These are phyloP conservation scores for Alternaria gaisen DNA, from an alignment of 2,329 filamentous ascomycete genomes.

Conservation along the genomic window DNA sequence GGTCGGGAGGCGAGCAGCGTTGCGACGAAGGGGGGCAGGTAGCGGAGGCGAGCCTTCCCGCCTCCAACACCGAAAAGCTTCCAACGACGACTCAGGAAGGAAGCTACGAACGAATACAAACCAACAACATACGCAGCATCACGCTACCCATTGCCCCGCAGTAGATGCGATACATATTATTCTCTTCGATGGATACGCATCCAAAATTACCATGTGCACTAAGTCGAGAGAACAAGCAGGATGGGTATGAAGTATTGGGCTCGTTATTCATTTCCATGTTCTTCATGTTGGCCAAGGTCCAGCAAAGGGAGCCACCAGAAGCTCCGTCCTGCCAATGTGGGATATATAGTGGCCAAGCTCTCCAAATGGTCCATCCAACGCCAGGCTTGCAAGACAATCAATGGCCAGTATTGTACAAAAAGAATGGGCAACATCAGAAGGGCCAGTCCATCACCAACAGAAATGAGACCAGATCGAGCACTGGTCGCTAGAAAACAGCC, in stretches of 20 bases:
- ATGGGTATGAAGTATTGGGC: not conserved
- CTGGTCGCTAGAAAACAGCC: not conserved
- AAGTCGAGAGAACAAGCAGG: not conserved
- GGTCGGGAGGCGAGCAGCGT: not conserved
- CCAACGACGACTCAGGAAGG: not conserved
- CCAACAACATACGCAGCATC: not conserved
- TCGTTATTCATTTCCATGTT: constrained; percentile 33
- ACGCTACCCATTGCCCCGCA: not conserved
- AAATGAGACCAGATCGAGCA: not conserved
- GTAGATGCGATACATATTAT: not conserved
- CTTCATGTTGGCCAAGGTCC: constrained; percentile 20
- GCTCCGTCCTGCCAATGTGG: constrained; percentile 22
- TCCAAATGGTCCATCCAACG: constrained; percentile 31
- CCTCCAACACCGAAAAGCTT: not conserved
- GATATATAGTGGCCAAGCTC: constrained; percentile 28
- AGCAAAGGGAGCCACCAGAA: constrained; percentile 10
- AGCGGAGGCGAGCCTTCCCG: not conserved
- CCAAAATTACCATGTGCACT: not conserved
- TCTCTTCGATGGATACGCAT: not conserved
- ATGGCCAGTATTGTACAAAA: constrained; percentile 23
- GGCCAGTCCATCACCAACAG: not conserved
- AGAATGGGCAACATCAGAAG: constrained; percentile 7
- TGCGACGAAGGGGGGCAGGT: not conserved
- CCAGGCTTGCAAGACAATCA: constrained; percentile 25
- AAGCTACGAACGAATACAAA: not conserved